These are phyloP conservation scores for Sphagnum contortum DNA, from an alignment of 225 moss, liverwort and hornwort species.

Conservation along the genomic window DNA sequence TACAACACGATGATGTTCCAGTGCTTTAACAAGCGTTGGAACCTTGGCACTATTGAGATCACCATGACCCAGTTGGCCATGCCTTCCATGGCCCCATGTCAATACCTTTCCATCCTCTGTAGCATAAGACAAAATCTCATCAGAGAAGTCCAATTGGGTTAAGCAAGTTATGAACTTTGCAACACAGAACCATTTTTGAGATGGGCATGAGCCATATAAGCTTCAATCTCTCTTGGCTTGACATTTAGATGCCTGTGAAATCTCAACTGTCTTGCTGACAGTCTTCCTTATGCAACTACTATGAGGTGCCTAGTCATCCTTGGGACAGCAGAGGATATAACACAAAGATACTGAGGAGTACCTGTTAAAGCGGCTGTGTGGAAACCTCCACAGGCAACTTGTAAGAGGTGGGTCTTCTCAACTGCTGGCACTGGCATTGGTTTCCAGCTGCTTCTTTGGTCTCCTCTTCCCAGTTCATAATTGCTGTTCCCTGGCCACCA, in stretches of 20 bases:
- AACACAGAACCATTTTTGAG: too few species aligned
- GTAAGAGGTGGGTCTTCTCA: conserved; percentile 32
- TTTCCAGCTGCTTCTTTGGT: conserved; percentile 71
- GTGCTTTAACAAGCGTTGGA: conserved; percentile 59
- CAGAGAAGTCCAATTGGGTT: too few species aligned
- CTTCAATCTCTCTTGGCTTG: too few species aligned
- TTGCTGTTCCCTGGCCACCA: conserved; percentile 65
- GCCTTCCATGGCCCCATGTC: conserved; percentile 94
- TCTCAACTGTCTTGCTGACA: too few species aligned
- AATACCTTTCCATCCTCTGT: conserved; percentile 77
- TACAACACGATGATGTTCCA: conserved; percentile 45
- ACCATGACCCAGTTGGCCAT: conserved; percentile 84
- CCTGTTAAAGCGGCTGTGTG: conserved; percentile 82
- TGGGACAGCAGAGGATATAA: background rate
- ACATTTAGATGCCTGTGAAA: too few species aligned
- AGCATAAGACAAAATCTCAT: background rate
- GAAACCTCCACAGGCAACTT: conserved; percentile 93
- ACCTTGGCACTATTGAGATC: conserved; percentile 47
- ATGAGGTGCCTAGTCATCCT: too few species aligned
- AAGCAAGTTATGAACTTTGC: too few species aligned
- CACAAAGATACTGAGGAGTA: conserved; percentile 11
- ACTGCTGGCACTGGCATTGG: conserved; percentile 65
- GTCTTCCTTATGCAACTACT: too few species aligned
- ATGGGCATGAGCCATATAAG: too few species aligned
- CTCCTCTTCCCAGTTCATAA: conserved; percentile 82